A percentile compares a stretch with the other conserved stretches of the same genome.
These are phyloP conservation scores for Kuraishia piskuri DNA, from an alignment of 805 yeast species.

Conservation along the genomic window DNA sequence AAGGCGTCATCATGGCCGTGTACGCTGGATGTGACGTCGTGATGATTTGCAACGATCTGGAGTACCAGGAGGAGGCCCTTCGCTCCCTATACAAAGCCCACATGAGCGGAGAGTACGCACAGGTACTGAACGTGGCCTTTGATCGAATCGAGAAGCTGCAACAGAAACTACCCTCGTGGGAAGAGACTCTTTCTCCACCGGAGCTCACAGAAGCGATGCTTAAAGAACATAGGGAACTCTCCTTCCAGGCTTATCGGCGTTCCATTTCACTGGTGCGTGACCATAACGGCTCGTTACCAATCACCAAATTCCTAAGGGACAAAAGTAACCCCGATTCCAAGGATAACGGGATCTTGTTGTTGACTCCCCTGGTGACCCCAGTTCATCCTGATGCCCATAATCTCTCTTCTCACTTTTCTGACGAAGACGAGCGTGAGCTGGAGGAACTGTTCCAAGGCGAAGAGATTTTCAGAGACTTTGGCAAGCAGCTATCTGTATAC, in stretches of 20 bases:
- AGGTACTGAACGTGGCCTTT: conserved; percentile 29
- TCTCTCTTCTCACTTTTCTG: conserved; percentile 1
- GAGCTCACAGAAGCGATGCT: conserved; percentile 23
- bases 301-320: conserved; percentile 28
- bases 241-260: conserved; percentile 37
- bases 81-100: conserved; percentile 25
- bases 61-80: conserved; percentile 48
- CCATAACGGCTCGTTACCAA: conserved; percentile 39
- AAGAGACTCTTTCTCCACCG: conserved; percentile 27
- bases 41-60: conserved; percentile 49
- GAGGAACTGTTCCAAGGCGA: conserved; percentile 27
- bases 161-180: conserved; percentile 34
- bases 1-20: conserved; percentile 54
- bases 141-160: conserved; percentile 36
- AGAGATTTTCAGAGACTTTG: conserved; percentile 45
- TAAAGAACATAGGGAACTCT: conserved; percentile 32
- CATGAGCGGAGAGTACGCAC: conserved; percentile 30
- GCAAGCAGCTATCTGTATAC: conserved; percentile 33
- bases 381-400: conserved; percentile 17
- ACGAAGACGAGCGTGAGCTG: conserved; percentile 5
- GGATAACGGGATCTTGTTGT: conserved; percentile 17
- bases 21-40: conserved; percentile 59
- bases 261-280: conserved; percentile 49
- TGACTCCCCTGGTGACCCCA: conserved; percentile 27
- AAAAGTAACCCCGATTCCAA: conserved; percentile 9